Base-by-base conservation (phyloP, 1,139 yeast species). In the Geotrichum armillariae region DNA sequence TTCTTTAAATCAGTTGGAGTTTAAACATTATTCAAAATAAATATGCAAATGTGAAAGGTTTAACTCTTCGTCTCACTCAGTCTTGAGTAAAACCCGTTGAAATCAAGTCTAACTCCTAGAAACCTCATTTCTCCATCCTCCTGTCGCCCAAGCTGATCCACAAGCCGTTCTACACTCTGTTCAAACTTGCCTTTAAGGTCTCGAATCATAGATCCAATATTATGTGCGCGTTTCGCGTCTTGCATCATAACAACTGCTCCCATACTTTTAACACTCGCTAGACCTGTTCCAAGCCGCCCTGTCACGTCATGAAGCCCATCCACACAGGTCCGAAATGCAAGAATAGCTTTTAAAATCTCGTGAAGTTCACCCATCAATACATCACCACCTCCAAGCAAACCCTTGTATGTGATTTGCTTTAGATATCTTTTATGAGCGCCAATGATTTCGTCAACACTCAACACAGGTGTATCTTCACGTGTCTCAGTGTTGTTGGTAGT, bases 1-100 rank as follows among this genome's bases (percentile, higher is more conserved):
- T 75, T 83, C 60, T 80, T 88, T 60, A 54, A 46, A n/a, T 37
- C 58, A 6, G 46, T 57, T 20, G 53, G 53, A 14, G 44, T 56
- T 22, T 58, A 50, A 39, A 22, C 8, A 27, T 16, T 39, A 38
- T n/a, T n/a, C n/a, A n/a, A n/a, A n/a, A n/a, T n/a, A n/a, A n/a
- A n/a, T n/a, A n/a, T n/a, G n/a, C n/a, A n/a, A n/a, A n/a, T n/a
- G n/a, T n/a, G n/a, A n/a, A n/a, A n/a, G n/a, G n/a, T n/a, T n/a
- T n/a, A n/a, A n/a, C n/a, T n/a, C n/a, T n/a, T n/a, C n/a, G 34
- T 25, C 14, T 41, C 45, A 33, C 41, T 20, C 40, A 42, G 11
- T 18, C 51, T 21, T 21, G 52, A 23, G 46, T 69, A 69, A 50
- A 61, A 68, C 36, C 64, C 68, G 52, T 69, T 69, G 47, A 67